Base-by-base conservation (phyloP, 2,329 filamentous ascomycete species). In the Didymella segeticola region DNA sequence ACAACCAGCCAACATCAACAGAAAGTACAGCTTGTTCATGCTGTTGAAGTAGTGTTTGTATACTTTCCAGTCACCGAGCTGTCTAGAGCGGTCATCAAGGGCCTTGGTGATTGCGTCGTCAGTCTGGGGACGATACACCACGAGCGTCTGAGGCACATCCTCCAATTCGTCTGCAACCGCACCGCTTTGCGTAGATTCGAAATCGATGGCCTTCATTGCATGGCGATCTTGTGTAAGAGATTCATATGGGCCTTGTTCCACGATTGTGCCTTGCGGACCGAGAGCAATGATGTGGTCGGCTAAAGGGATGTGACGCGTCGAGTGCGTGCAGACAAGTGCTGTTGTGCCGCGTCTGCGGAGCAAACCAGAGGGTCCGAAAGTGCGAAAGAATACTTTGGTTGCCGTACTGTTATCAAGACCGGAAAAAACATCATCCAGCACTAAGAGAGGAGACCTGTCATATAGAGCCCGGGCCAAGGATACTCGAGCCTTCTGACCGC, bases 371-470 rank as follows among this genome's bases (percentile, higher is more conserved):
- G 58, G 59, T 7, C 77, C 77, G 29, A 81, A 66, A 1, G 80
- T 55, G 25, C 64, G 71, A 41, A 75, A 64, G 77, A 80, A 9
- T 70, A 67, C 46, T 10, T 11, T 10, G 6, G 17, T 8, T 2
- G 9, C 20, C 6, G 46, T 48, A 5, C 11, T 26, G 11, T 71
- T 68, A 57, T 81, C 79, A 4, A 82, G 69, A 8, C 78, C 78
- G 43, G 74, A 78, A 14, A 82, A 71, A 5, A 78, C 72, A 56
- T 81, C 79, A 51, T 81, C 79, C 5, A 81, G 64, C 11, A 82
- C 66, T 15, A 80, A 60, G 12, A 79, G 60, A 12, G 72, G 64
- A 33, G 70, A 71, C 31, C 73, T 68, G 11, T 77, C 69, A 61
- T 81, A 82, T 4, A 80, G 67, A 12, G 67, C 64, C 26, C 68